Conservation (phyloP, 2,329 filamentous ascomycete species). For the Colletotrichum euphorbiae region DNA sequence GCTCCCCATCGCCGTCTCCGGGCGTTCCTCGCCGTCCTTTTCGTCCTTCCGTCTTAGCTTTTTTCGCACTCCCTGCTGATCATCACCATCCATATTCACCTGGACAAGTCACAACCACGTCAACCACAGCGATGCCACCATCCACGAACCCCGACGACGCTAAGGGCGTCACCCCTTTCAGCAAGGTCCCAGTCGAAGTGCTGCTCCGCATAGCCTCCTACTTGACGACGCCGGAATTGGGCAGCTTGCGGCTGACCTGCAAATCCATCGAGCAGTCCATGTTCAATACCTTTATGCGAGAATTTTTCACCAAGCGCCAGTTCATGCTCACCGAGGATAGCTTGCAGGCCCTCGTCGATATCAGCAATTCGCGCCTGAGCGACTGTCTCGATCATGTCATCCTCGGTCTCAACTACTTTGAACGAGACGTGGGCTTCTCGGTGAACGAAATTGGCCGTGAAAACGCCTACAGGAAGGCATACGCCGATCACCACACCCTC, state of each 20-base stretch:
- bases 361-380: constrained; percentile 60
- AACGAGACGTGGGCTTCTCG: constrained; percentile 21
- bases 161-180: constrained; percentile 38
- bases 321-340: constrained; percentile 72
- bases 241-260: constrained; percentile 65
- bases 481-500: constrained; percentile 47
- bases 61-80: too few species aligned
- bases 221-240: constrained; percentile 67
- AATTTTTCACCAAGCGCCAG: constrained; percentile 75
- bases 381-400: constrained; percentile 58
- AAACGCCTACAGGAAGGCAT: constrained; percentile 39
- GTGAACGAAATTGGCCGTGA: constrained; percentile 33
- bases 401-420: constrained; percentile 56
- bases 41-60: too few species aligned
- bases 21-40: too few species aligned
- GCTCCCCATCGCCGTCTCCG: too few species aligned
- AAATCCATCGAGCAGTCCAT: constrained; percentile 64
- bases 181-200: constrained; percentile 67
- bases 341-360: constrained; percentile 64
- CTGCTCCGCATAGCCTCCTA: constrained; percentile 64
- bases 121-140: too few species aligned
- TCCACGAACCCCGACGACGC: too few species aligned
- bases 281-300: constrained; percentile 66
- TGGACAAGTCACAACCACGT: neutral
- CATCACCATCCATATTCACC: neutral